These are phyloP conservation scores for Buddleja alternifolia DNA, from an alignment of 257 asterid genomes.

Conservation along the genomic window DNA sequence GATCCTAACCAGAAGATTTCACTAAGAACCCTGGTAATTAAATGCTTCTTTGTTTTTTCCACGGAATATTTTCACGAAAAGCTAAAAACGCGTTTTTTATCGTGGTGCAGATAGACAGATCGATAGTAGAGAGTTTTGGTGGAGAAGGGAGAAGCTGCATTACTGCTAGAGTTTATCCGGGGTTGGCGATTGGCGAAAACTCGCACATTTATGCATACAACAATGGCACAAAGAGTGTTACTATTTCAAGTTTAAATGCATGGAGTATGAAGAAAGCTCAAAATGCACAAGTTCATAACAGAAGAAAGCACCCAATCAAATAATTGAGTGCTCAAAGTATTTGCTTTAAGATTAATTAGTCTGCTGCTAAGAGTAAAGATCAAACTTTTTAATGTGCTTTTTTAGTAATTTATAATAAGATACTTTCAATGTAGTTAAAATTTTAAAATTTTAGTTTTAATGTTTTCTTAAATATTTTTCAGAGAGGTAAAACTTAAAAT, in stretches of 20 bases:
- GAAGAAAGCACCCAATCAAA: constrained; percentile 26
- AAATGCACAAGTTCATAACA: constrained; percentile 22
- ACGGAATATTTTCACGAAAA: neutral
- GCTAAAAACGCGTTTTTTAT: neutral
- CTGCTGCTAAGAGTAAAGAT: no score
- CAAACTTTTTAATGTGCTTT: no score
- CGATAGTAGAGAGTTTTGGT: constrained; percentile 48
- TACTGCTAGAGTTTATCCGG: constrained; percentile 44
- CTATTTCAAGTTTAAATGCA: constrained; percentile 32
- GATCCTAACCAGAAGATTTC: constrained; percentile 48
- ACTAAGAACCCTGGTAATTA: constrained; percentile 47
- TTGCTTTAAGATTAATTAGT: no score
- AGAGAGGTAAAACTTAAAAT: no score
- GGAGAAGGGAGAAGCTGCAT: constrained; percentile 47
- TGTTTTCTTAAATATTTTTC: no score
- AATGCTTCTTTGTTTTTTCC: neutral
- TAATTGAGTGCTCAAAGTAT: no score
- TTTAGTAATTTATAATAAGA: no score
- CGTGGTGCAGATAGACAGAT: constrained; percentile 43
- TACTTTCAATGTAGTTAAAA: no score
- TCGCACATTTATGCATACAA: constrained; percentile 42
- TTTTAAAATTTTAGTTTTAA: no score
- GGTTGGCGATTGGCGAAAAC: constrained; percentile 30
- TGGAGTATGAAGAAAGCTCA: constrained; percentile 51
- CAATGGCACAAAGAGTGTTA: constrained; percentile 33